These are phyloP conservation scores for Aspergillus wentii DNA, from an alignment of 495 filamentous ascomycete species.

Conservation along the genomic window DNA sequence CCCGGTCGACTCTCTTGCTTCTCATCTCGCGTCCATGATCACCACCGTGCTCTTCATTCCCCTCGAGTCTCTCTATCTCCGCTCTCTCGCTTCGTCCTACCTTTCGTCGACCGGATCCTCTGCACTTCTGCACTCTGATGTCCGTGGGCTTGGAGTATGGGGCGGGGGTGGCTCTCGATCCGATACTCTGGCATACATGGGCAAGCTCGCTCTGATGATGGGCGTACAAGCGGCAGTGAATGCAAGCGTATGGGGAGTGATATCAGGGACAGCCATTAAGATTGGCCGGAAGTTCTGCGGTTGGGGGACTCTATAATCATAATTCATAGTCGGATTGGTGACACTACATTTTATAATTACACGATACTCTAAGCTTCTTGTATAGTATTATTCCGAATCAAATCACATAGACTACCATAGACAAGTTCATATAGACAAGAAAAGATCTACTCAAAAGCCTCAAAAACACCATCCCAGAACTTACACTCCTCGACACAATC, in stretches of 20 bases:
- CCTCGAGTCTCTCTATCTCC: conserved; percentile 43
- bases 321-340: conserved; percentile 3
- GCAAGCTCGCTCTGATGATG: conserved; percentile 40
- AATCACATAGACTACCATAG: too few species aligned
- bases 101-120: conserved; percentile 23
- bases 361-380: not conserved
- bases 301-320: conserved; percentile 38
- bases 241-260: conserved; percentile 39
- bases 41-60: conserved; percentile 40
- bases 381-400: too few species aligned
- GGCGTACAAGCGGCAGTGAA: conserved; percentile 42
- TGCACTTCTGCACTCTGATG: conserved; percentile 17
- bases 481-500: too few species aligned
- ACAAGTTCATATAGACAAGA: too few species aligned
- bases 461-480: too few species aligned
- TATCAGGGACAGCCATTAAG: conserved; percentile 37
- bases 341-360: not conserved
- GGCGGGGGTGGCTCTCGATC: conserved; percentile 34
- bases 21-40: conserved; percentile 38
- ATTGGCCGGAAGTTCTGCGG: conserved; percentile 41
- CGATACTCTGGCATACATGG: conserved; percentile 35
- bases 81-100: conserved; percentile 40
- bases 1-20: conserved; percentile 39
- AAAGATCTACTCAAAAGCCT: too few species aligned
- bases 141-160: conserved; percentile 34